Evolutionary conservation across 2,329 filamentous ascomycete genomes (phyloP).

Genomic region (Akanthomyces lecanii): DNA sequence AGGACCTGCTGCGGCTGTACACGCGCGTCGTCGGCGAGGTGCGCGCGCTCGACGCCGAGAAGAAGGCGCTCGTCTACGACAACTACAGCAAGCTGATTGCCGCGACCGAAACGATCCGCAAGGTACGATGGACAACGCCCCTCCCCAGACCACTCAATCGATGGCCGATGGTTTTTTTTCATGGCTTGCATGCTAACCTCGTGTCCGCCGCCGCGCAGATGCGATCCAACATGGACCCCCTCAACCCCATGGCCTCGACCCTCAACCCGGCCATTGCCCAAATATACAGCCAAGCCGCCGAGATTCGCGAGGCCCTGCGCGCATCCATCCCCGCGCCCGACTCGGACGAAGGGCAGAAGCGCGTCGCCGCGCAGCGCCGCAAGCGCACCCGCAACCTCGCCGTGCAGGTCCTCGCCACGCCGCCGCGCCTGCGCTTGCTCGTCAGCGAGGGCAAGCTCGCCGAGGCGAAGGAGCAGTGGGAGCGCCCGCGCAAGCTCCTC

Average conservation of each 20-base stretch:
- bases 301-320: slow-evolving; percentile 51
- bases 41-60: slow-evolving; percentile 85
- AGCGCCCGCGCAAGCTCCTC: slow-evolving; percentile 48
- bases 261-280: slow-evolving; percentile 69
- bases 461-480: slow-evolving; percentile 57
- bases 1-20: slow-evolving; percentile 67
- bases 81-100: slow-evolving; percentile 96
- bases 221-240: slow-evolving; percentile 74
- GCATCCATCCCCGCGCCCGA: slow-evolving; percentile 44
- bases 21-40: slow-evolving; percentile 74
- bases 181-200: slow-evolving; percentile 2
- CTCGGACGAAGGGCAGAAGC: slow-evolving; percentile 34
- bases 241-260: slow-evolving; percentile 69
- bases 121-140: no score
- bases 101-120: slow-evolving; percentile 93
- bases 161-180: no score
- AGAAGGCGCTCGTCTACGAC: slow-evolving; percentile 95
- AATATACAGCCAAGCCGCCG: slow-evolving; percentile 60
- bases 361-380: slow-evolving; percentile 30
- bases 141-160: no score
- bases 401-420: slow-evolving; percentile 57
- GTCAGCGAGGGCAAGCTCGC: slow-evolving; percentile 56
- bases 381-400: slow-evolving; percentile 53
- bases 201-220: slow-evolving; percentile 44
- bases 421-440: slow-evolving; percentile 54